Evolutionary conservation across 1,284 basidiomycete species (phyloP).

Genomic region (Agaricales sp.): DNA sequence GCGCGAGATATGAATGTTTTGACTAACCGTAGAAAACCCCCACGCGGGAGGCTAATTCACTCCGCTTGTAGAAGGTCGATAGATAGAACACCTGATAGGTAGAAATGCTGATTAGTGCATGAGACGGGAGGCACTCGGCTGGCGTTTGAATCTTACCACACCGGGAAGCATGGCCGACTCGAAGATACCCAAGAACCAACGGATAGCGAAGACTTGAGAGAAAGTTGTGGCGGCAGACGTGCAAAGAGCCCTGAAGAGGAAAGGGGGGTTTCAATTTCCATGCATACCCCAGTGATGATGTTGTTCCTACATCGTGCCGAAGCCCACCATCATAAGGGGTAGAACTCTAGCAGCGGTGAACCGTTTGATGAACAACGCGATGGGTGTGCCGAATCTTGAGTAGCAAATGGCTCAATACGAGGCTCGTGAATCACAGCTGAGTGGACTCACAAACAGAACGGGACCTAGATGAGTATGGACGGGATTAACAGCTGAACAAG

Average conservation of each 20-base stretch:
- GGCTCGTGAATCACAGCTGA: neutral
- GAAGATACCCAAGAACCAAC: constrained; percentile 35
- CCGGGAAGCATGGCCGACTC: constrained; percentile 38
- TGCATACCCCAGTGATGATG: too few species aligned
- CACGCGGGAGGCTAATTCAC: constrained; percentile 37
- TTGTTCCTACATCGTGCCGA: constrained; percentile 19
- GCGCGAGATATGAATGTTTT: neutral
- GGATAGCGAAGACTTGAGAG: constrained; percentile 34
- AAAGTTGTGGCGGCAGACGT: constrained; percentile 30
- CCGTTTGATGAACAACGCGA: constrained; percentile 35
- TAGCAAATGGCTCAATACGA: neutral
- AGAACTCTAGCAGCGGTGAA: constrained; percentile 36
- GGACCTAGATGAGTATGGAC: constrained; percentile 19
- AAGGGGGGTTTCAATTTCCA: too few species aligned
- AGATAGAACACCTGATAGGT: constrained; percentile 30
- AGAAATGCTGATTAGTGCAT: neutral
- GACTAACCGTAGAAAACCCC: constrained; percentile 33
- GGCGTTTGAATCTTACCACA: constrained; percentile 21
- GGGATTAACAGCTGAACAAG: constrained; percentile 1
- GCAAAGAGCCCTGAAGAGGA: constrained; percentile 24
- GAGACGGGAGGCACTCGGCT: too few species aligned
- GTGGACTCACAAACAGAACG: constrained; percentile 29
- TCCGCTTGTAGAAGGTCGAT: constrained; percentile 38
- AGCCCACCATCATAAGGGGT: constrained; percentile 38
- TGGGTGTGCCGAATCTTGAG: constrained; percentile 33